Evolutionary conservation across 345 rosid species (phyloP), one percentile per base, ranked within the genome.

Genomic region (Aquilaria malaccensis): DNA sequence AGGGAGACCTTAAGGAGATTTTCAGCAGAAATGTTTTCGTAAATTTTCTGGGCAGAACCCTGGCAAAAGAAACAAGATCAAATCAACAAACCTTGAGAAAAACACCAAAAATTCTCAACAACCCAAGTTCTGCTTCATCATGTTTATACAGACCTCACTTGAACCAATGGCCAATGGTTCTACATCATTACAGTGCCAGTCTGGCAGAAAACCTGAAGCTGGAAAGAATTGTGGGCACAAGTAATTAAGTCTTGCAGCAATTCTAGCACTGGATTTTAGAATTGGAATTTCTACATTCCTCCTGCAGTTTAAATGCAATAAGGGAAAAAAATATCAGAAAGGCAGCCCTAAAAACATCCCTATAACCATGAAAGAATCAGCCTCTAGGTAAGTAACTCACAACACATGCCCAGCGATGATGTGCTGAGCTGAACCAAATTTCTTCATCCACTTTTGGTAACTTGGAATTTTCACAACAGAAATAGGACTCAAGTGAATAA

Each of bases 171-270:
- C 60, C 59, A 76, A 64, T 33, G 58, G 52, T 7, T 65, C 59
- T 41, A 61, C 59, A 67, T 66, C 57, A 64, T 54, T 62, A 65
- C 67, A 74, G 51, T 79, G 72, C 43, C 74, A 49, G 54, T 68
- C 76, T 55, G 87, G 72, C 94, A 91, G 87, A 70, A 87, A 87
- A 11, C 97, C 97, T 47, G 89, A 80, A 66, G 91, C 83, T 11
- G 97, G 98, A 70, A 93, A 93, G 80, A 89, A 86, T 81, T 87
- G 98, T 13, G 98, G 97, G 50, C 96, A 93, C 70, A 93, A 69
- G 74, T 87, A 87, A 75, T 93, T 85, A 61, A 93, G 96, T 47
- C 88, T 77, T 10, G 97, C 88, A 11, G 96, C 70, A 53, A 87
- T 79, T 79, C 87, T 81, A 11, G 96, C 86, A 77, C 98, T 89